phyloP scores from a whole-genome alignment of 1,284 basidiomycete species.

The Pholiota adiposa region DNA sequence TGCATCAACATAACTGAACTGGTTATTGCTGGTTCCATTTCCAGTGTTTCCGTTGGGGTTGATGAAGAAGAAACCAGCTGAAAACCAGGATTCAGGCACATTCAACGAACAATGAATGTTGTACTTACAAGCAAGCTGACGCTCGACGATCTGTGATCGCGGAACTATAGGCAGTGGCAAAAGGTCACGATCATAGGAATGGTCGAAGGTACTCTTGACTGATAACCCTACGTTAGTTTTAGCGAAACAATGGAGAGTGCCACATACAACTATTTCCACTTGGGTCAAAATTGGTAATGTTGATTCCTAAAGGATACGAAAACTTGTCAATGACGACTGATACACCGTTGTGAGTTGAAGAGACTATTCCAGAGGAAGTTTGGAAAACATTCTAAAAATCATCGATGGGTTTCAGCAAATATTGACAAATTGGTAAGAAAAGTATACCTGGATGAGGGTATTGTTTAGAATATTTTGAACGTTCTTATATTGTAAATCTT shows the following conservation, averaged over 20 bases:
- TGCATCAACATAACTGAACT: slow-evolving; percentile 62
- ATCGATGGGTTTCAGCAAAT: background rate
- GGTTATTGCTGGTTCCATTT: slow-evolving; percentile 73
- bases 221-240: slow-evolving; percentile 4
- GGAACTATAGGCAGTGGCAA: slow-evolving; percentile 62
- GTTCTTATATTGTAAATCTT: slow-evolving; percentile 58
- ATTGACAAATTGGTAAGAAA: background rate
- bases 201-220: slow-evolving; percentile 65
- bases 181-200: slow-evolving; percentile 65
- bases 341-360: slow-evolving; percentile 65
- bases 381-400: slow-evolving; percentile 62
- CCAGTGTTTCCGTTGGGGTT: slow-evolving; percentile 55
- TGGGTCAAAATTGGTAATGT: slow-evolving; percentile 50
- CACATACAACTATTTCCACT: slow-evolving; percentile 54
- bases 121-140: slow-evolving; percentile 57
- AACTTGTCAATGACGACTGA: slow-evolving; percentile 59
- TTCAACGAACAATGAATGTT: background rate
- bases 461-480: slow-evolving; percentile 58
- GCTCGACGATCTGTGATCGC: slow-evolving; percentile 58
- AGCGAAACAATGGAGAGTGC: slow-evolving; percentile 7
- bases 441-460: slow-evolving; percentile 48
- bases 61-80: slow-evolving; percentile 60
- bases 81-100: background rate
- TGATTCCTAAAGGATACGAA: slow-evolving; percentile 68
- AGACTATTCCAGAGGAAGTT: slow-evolving; percentile 54